Evolutionary conservation across 2,329 filamentous ascomycete genomes (phyloP), one percentile per base, ranked within the genome.

Genomic region (Paracoccidioides brasiliensis): DNA sequence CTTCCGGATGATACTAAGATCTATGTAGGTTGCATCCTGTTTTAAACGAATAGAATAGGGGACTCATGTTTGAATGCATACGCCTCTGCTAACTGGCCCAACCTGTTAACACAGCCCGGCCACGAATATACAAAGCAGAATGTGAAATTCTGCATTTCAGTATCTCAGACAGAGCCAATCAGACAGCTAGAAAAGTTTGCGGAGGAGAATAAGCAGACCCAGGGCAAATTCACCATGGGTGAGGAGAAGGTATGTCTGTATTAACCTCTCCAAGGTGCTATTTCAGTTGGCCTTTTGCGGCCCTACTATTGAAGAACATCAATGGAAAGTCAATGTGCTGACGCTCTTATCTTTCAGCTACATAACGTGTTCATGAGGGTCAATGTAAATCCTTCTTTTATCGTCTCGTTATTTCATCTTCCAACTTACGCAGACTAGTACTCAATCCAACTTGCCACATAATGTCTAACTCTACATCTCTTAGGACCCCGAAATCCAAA

Each of bases 121-220:
- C 93, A 98, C 66, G 93, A 97, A 71, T 98, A 98, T 74, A 98
- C 93, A n/a, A 95, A 93, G 72, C 80, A 85, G 53, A 98, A 98
- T 66, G 89, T 93, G 65, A 89, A 89, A 69, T 98, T 98, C 67
- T 84, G 82, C 50, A 74, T 86, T 57, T 85, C 84, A 2, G 85
- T 97, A 14, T 75, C 85, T 55, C 82, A 88, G 64, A 86, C 80
- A 44, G 83, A 87, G 51, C 78, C 87, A 0, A 82, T 96, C 59
- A 83, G 86, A 76, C 86, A 84, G 63, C 77, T 98, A 37, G 77
- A 87, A 61, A 77, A 79, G 0, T 96, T 89, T 69, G 86, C 88
- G 1, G 81, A 87, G 55, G 77, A 80, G 58, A 91, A 96, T 71
- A 77, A 84, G 72, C 81, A 96, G 74, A 97, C 93, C 1, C 90